phyloP scores from a whole-genome alignment of 768 basidiomycete genomes.

The Crepidotus variabilis region DNA sequence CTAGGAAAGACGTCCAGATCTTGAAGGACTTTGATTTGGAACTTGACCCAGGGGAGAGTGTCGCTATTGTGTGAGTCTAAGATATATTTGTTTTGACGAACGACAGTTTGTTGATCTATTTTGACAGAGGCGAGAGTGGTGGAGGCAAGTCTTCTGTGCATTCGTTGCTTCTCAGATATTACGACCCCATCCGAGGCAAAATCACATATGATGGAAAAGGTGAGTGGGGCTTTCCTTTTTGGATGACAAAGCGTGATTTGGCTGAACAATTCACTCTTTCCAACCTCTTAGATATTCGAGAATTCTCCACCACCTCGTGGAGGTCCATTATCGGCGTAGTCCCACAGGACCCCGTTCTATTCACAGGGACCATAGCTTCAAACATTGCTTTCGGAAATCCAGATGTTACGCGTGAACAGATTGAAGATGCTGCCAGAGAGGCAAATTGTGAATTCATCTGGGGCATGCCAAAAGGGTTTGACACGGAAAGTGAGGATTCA shows the following conservation, averaged over 20 bases:
- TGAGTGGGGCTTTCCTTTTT: conserved; percentile 23
- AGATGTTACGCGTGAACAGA: conserved; percentile 72
- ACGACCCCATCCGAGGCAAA: conserved; percentile 80
- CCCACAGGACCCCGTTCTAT: conserved; percentile 90
- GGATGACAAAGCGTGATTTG: conserved; percentile 1
- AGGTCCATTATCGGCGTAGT: conserved; percentile 88
- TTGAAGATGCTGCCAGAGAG: conserved; percentile 82
- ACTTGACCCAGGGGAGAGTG: conserved; percentile 79
- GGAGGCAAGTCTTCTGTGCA: conserved; percentile 94
- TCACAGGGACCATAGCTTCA: conserved; percentile 90
- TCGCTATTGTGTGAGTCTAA: conserved; percentile 83
- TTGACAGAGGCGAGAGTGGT: conserved; percentile 79
- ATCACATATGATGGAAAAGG: conserved; percentile 87
- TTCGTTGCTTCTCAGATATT: conserved; percentile 82
- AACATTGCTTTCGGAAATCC: conserved; percentile 90
- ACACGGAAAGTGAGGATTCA: conserved; percentile 67
- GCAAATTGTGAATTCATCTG: conserved; percentile 97
- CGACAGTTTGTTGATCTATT: not conserved
- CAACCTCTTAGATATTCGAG: conserved; percentile 65
- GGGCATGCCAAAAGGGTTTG: conserved; percentile 92
- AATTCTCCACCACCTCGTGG: conserved; percentile 86
- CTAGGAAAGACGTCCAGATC: conserved; percentile 74
- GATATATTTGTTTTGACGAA: not conserved
- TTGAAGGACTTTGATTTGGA: conserved; percentile 81
- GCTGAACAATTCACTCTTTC: not conserved